Evolutionary conservation across 176 grass and related monocot genomes (phyloP), one percentile per base, ranked within the genome.

Genomic region (Carex scoparia): DNA sequence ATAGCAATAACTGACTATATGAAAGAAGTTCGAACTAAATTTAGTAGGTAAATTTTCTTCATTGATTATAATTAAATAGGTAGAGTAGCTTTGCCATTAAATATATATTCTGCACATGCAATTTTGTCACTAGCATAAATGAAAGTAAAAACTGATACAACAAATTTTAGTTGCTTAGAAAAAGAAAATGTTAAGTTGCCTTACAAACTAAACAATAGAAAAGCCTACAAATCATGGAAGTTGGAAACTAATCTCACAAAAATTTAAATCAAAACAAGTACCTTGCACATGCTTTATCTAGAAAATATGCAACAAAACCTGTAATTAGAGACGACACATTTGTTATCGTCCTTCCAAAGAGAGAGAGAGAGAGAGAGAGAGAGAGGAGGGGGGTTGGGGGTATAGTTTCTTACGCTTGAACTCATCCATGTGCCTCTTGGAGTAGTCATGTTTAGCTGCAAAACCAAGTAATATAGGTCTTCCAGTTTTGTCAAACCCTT

Each of bases 221-320:
- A 35, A 62, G 31, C 57, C 19, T 74, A 23, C 14, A 79, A 37
- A 3, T 70, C 18, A 11, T 65, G 56, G 27, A 82, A 10, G 19
- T 75, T 49, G 7, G 18, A 75, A 75, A 51, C 40, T 70, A 38
- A 28, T 70, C 14, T 13, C 67, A 70, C 10, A 4, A 15, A 38
- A 35, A 27, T 61, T 18, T 15, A 70, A 40, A 73, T 46, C 40
- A 9, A 71, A 11, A 53, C 10, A 16, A 10, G 33, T 90, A 97
- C 94, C 92, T 95, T 12, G 80, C 40, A 61, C 89, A 95, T 11
- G 91, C 65, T 83, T 88, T 95, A 58, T 98, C 91, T 1, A 98
- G 84, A n/a, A 84, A 23, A 55, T 98, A 95, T 37, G 84, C 42
- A 1, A 90, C 54, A 77, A 89, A 89, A 51, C 84, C 95, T 98